Percentiles rank a stretch among this genome's conserved stretches.
Conservation (phyloP, 2,329 filamentous ascomycete species). For the Dactylellina haptotyla region DNA sequence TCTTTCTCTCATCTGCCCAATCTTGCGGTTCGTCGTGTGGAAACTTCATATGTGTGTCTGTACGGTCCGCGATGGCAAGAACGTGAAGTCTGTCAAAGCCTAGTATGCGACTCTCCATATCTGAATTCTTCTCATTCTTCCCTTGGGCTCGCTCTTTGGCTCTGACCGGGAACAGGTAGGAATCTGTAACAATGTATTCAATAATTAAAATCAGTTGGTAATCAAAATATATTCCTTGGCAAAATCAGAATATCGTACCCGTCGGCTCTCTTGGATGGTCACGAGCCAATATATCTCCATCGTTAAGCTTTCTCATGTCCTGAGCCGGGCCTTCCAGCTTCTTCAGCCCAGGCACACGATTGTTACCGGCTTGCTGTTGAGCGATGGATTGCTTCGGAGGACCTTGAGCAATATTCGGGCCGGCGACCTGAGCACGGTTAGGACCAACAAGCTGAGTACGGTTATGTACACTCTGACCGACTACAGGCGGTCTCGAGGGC, state of each 20-base stretch:
- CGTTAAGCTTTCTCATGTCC: constrained; percentile 26
- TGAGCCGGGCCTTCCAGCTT: constrained; percentile 33
- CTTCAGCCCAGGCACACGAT: background rate
- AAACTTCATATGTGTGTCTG: constrained; percentile 48
- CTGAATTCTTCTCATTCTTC: constrained; percentile 13
- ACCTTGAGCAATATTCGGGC: background rate
- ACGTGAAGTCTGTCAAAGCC: constrained; percentile 40
- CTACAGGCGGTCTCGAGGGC: background rate
- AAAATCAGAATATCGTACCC: background rate
- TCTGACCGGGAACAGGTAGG: constrained; percentile 36
- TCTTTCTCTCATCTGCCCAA: constrained; percentile 2
- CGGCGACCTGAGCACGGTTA: background rate
- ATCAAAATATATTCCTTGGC: background rate
- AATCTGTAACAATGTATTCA: constrained; percentile 10
- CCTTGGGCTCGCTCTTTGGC: constrained; percentile 1
- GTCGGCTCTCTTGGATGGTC: constrained; percentile 21
- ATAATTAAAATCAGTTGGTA: background rate
- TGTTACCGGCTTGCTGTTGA: background rate
- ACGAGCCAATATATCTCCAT: constrained; percentile 30
- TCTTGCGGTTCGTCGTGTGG: constrained; percentile 36
- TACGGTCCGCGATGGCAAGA: constrained; percentile 40
- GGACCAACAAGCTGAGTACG: background rate
- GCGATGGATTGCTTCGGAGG: background rate
- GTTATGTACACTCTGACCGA: constrained; percentile 10
- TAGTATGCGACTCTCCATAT: constrained; percentile 38